These are phyloP conservation scores for Gastrodia elata DNA, from an alignment of 106 monocot genomes.

Conservation along the genomic window DNA sequence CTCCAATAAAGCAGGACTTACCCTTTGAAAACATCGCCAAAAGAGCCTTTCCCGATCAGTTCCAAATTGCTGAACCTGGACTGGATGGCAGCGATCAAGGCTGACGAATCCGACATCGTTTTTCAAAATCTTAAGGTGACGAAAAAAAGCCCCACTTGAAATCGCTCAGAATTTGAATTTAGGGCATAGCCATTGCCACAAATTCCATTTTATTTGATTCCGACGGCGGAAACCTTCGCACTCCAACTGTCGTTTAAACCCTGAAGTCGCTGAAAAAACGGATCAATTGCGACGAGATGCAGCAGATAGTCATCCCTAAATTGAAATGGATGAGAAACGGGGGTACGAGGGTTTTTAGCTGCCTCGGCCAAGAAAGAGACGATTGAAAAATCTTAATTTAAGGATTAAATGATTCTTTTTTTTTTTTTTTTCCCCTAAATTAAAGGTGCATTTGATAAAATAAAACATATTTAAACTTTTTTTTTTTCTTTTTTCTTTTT, in stretches of 20 bases:
- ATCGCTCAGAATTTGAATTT: not conserved
- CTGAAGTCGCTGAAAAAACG: constrained; percentile 1
- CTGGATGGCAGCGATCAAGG: constrained; percentile 29
- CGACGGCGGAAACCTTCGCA: not conserved
- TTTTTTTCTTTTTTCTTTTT: too few relatives aligned
- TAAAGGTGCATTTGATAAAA: too few relatives aligned
- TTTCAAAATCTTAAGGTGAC: not conserved
- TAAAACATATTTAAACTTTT: too few relatives aligned
- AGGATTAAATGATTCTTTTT: too few relatives aligned
- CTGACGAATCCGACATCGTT: constrained; percentile 41
- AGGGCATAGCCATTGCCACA: not conserved
- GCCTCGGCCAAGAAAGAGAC: too few relatives aligned
- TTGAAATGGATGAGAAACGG: not conserved
- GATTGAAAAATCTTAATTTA: too few relatives aligned
- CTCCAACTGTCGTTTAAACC: constrained; percentile 2
- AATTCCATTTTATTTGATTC: not conserved
- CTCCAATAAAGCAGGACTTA: constrained; percentile 5
- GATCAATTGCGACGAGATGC: not conserved
- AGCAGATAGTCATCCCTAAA: not conserved
- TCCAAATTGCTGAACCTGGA: constrained; percentile 37
- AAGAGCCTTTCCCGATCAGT: constrained; percentile 48
- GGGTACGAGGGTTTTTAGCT: not conserved
- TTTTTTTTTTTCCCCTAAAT: too few relatives aligned
- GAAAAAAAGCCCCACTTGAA: not conserved
- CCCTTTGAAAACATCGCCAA: constrained; percentile 65